Evolutionary conservation across 495 filamentous ascomycete genomes (phyloP), one percentile per base, ranked within the genome.

Genomic region (Hypoxylon subgilvum): DNA sequence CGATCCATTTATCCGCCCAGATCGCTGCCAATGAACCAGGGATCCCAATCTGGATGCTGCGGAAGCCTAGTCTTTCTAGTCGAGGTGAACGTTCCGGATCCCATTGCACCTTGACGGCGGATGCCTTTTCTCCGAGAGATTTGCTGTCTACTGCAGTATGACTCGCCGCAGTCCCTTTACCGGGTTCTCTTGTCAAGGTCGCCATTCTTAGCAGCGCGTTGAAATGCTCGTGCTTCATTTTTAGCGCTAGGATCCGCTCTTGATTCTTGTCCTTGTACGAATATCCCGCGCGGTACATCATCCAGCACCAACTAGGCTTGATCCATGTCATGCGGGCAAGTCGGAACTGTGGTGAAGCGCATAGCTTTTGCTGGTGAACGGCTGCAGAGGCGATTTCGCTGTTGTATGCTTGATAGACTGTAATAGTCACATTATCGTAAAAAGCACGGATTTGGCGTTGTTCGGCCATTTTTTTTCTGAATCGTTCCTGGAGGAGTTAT

Each of bases 231-330:
- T 30, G 27, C 27, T 10, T 30, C 27, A 30, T 30, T 10, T 30
- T 30, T 10, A 30, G 27, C 27, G 27, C 83, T 3, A 86, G 69
- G n/a, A 84, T 79, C n/a, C 74, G 76, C 16, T 74, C 67, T 68
- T 85, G 83, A 0, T 70, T 52, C 0, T 57, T 4, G 51, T 76
- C 72, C 53, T 86, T 84, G 54, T 71, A 72, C 6, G 75, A 74
- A 67, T 82, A 85, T 6, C 82, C 83, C 31, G 74, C 72, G 30
- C 81, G 80, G 55, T 83, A 86, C 62, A 86, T 78, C 82, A 87
- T 86, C 85, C 85, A 88, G 46, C 72, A 70, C 78, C 82, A 88
- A 38, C 73, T 78, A 4, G 85, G 85, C 60, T 87, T 88, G 50
- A 87, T 82, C 85, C 85, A 88, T 8, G 84, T 88, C 85, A 87